Base-by-base conservation (phyloP, 257 asterid species). In the Przewalskia tangutica region DNA sequence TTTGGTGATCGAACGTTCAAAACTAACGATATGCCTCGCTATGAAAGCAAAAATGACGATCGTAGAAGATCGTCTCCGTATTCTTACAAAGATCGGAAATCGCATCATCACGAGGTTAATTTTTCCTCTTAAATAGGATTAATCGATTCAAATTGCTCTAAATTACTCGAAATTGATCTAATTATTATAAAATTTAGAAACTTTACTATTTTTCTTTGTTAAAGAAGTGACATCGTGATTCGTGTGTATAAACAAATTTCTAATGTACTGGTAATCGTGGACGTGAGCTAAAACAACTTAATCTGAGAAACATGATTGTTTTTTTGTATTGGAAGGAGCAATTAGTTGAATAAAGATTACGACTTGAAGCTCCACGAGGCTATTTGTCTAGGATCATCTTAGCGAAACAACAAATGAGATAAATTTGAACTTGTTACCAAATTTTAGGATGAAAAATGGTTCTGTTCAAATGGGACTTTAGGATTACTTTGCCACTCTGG, bases 31-130 rank as follows among this genome's bases (percentile, higher is more conserved):
- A 91, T 89, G 95, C 86, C 91, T 85, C 93, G 95, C 13, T 44
- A 85, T 85, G 80, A 89, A 55, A 82, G 89, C 84, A 90, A 89
- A 70, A 73, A 20, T 81, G 89, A 86, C 70, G 90, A 88, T 83
- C 90, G 87, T 73, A 83, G 87, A 84, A 86, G 90, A 88, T 88
- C 93, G 13, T 81, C 87, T 42, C 91, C 91, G 54, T 85, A 87
- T 79, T 87, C 90, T 36, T 87, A 81, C 80, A 81, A 82, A 66
- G 95, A 89, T 84, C 89, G 89, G 32, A 85, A 85, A 70, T 86
- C 42, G 23, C 59, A 44, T 86, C 87, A 82, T 82, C 88, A 85
- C 50, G 85, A 89, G 92, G 95, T 82, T 85, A 23, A 58, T 20
- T 59, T 80, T 81, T 71, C 46, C 40, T 71, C 58, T 44, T 7